A percentile compares a stretch with the other conserved stretches of the same genome.
Evolutionary conservation across 805 yeast species (phyloP).

Genomic region (Scheffersomyces ergatensis): DNA sequence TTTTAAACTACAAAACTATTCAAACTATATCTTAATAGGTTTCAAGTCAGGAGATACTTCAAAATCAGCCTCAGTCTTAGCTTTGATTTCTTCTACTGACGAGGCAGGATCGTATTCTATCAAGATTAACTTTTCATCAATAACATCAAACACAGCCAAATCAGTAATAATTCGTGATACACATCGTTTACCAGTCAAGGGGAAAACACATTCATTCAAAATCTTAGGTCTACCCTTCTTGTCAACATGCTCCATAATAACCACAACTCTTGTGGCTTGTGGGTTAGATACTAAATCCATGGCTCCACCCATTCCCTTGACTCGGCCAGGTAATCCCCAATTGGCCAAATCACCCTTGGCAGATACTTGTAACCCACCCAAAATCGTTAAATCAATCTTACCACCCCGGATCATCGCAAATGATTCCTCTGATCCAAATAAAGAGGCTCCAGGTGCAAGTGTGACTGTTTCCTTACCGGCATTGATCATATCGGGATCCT

Average conservation of each 20-base stretch:
- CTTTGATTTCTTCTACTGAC: slow-evolving; percentile 36
- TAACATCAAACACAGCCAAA: slow-evolving; percentile 47
- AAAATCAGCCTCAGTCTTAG: slow-evolving; percentile 41
- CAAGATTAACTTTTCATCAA: slow-evolving; percentile 33
- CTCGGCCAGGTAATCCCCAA: slow-evolving; percentile 51
- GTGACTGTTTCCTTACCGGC: slow-evolving; percentile 43
- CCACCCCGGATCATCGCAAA: slow-evolving; percentile 51
- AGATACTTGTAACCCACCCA: slow-evolving; percentile 52
- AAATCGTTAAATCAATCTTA: slow-evolving; percentile 39
- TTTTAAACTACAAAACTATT: no score
- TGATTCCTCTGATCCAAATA: slow-evolving; percentile 25
- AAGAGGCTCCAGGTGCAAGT: neutral
- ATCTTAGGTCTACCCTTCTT: slow-evolving; percentile 48
- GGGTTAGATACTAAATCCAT: slow-evolving; percentile 53
- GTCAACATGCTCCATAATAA: slow-evolving; percentile 47
- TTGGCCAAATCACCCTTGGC: slow-evolving; percentile 49
- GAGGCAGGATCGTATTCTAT: slow-evolving; percentile 41
- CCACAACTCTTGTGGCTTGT: slow-evolving; percentile 42
- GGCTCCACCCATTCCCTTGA: slow-evolving; percentile 56
- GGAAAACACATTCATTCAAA: slow-evolving; percentile 41
- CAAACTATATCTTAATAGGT: neutral
- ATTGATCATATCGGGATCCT: slow-evolving; percentile 47
- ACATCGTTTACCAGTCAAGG: slow-evolving; percentile 46
- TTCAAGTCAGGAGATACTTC: slow-evolving; percentile 25
- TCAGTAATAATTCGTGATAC: slow-evolving; percentile 47